Base-by-base conservation (phyloP, 75 land plant genomes). In the Cunninghamia lanceolata region DNA sequence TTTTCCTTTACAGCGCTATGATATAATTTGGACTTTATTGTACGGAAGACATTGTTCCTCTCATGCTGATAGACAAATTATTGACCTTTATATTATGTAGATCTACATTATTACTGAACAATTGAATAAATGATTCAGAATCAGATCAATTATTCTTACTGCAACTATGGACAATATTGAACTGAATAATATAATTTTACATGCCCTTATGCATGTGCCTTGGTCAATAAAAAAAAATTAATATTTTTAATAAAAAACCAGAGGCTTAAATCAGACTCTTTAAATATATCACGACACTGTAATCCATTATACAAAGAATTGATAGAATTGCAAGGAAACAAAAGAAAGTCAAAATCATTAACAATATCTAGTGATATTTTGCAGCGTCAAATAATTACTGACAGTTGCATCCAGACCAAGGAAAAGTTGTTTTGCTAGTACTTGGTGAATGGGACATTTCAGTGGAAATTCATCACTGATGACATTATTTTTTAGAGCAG, bases 151-250 rank as follows among this genome's bases (percentile, higher is more conserved):
- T 79, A 43, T 39, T 43, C 30, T 28, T 9, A 78, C 28, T 42
- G 45, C 46, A 25, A 43, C 46, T 40, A 25, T 63, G n/a, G 68
- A 63, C 75, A 32, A 71, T 7, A 9, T 71, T 71, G n/a, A 79
- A 36, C 47, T 79, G 82, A 79, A 79, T 79, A 47, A 79, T 79
- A 47, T n/a, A 79, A 42, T 79, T 43, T 79, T 79, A 43, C 46
- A 79, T 28, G 32, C 47, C 82, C 47, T 79, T 40, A 2, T 15
- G 82, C 82, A 42, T 9, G 46, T 42, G 46, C 46, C 47, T 28
- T 43, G 21, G 82, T 7, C 47, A 79, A 9, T n/a, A 40, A 17
- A 21, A 50, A 76, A n/a, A 35, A 3, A 43, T 21, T 43, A 43
- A 43, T 21, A 40, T 43, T 10, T 75, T 79, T 28, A 79, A 42